Evolutionary conservation across 2,329 filamentous ascomycete species (phyloP), one percentile per base, ranked within the genome.

Genomic region (Aureobasidium sp.): DNA sequence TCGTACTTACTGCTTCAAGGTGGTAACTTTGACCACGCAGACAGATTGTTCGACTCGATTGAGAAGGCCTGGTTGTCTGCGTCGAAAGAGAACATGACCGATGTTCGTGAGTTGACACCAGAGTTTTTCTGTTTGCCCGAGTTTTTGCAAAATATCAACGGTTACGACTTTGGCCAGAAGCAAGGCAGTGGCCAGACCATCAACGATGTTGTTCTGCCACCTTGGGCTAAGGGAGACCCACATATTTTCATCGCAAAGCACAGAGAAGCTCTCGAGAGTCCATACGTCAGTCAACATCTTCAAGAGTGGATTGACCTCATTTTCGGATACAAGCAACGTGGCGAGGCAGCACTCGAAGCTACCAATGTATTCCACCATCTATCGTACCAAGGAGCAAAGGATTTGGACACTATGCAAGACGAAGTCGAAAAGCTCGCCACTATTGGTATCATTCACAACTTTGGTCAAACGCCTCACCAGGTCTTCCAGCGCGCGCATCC

Each of bases 111-210:
- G 71, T 79, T 99, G 25, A 97, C 91, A 19, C 94, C 94, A 0
- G 94, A 99, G 69, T 99, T 99, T 74, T 99, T 95, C 76, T 99
- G 93, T 67, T 80, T 99, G 1, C 92, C 94, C 0, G 94, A 97
- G 65, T 97, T 99, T 65, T 77, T 99, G 17, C 87, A 85, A n/a
- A 99, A 99, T 68, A 83, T 90, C 64, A 99, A 99, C 68, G 84
- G 85, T 4, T 99, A 96, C 74, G 91, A 97, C 66, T 97, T 99
- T 74, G 95, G 95, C 7, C 78, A 85, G 40, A 84, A 90, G 23
- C 92, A 97, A 71, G 91, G 89, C 54, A 86, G 85, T 60, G 89
- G 84, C 1, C 86, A 86, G 25, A 82, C 82, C 35, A 92, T 99
- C 25, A 89, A 96, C 69, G 82, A 92, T 61, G 94, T 99, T 5